phyloP scores from a whole-genome alignment of 2,329 filamentous ascomycete species.

The Aspergillus sp. region DNA sequence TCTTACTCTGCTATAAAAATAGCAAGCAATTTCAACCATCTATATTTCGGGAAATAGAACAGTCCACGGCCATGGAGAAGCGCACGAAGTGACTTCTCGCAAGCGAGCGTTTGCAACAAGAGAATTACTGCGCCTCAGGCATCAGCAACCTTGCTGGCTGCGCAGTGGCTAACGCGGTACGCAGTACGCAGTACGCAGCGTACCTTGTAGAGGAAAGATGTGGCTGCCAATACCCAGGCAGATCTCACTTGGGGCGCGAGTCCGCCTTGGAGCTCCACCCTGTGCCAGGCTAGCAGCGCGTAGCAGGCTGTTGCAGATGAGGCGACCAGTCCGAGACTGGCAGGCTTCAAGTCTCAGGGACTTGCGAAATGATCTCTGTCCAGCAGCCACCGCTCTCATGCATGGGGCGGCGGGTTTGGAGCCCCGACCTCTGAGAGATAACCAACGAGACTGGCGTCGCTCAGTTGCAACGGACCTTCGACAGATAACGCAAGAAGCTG shows the following conservation, averaged over 20 bases:
- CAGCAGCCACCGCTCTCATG: constrained; percentile 2
- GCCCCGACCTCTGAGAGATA: neutral
- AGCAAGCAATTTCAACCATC: no score
- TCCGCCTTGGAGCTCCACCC: constrained; percentile 8
- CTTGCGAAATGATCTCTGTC: constrained; percentile 16
- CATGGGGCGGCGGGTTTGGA: neutral
- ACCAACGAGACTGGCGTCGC: neutral
- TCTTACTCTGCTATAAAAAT: no score
- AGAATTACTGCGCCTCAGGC: no score
- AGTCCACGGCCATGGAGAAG: no score
- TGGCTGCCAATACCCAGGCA: no score
- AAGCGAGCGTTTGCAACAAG: no score
- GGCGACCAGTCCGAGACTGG: constrained; percentile 20
- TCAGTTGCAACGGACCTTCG: neutral
- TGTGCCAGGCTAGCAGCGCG: neutral
- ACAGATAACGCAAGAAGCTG: neutral
- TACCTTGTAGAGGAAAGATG: no score
- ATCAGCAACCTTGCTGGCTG: no score
- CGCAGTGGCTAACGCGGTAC: no score
- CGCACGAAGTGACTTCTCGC: no score
- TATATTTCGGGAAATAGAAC: no score
- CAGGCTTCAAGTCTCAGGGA: constrained; percentile 9
- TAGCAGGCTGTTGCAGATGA: constrained; percentile 17
- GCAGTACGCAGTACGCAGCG: no score
- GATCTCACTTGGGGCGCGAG: neutral